Percentiles rank a stretch among this genome's conserved stretches.
These are phyloP conservation scores for Nakazawaea laoshanensis DNA, from an alignment of 805 yeast species.

Conservation along the genomic window DNA sequence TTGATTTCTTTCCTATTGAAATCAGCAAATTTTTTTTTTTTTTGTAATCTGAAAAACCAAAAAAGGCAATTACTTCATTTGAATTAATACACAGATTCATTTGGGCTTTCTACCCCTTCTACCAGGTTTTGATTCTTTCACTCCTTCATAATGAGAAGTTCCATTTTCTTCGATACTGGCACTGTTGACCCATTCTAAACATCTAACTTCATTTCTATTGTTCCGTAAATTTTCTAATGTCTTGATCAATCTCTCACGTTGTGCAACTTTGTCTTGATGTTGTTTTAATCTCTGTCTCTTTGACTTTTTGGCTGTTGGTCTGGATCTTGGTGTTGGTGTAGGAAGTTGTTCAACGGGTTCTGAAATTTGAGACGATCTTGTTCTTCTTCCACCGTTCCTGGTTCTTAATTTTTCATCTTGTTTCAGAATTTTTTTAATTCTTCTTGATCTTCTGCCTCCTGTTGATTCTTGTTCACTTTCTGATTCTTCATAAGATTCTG, in stretches of 20 bases:
- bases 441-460: too few species aligned
- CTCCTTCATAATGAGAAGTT: conserved; percentile 48
- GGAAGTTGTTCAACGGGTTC: background rate
- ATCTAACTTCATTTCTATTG: conserved; percentile 35
- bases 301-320: conserved; percentile 23
- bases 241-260: conserved; percentile 17
- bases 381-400: conserved; percentile 1
- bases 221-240: conserved; percentile 24
- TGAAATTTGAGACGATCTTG: conserved; percentile 1
- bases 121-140: conserved; percentile 14
- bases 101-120: conserved; percentile 13
- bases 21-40: conserved; percentile 4
- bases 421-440: conserved; percentile 4
- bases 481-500: conserved; percentile 25
- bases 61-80: background rate
- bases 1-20: conserved; percentile 5
- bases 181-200: conserved; percentile 56
- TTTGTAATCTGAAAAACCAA: too few species aligned
- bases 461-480: too few species aligned
- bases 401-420: conserved; percentile 7
- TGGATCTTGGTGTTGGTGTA: conserved; percentile 9
- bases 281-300: conserved; percentile 21
- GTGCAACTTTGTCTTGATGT: conserved; percentile 21
- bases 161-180: conserved; percentile 45
- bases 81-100: background rate